Base-by-base conservation (phyloP, 148 eudicot genomes). In the Vaccinium myrtillus region DNA sequence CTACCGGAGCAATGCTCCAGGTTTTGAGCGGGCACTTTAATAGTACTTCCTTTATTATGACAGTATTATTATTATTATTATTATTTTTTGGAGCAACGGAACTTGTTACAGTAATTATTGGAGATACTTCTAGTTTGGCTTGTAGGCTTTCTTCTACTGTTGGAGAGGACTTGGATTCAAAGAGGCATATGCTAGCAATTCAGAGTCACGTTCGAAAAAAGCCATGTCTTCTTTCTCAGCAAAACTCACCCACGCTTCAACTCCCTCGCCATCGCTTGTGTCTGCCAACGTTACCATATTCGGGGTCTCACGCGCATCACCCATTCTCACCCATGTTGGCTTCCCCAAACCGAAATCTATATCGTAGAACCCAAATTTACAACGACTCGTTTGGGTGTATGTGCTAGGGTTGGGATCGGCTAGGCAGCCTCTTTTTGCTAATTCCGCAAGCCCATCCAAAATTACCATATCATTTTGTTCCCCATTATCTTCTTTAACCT, bases 271-370 rank as follows among this genome's bases (percentile, higher is more conserved):
- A 5, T 80, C 49, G 8, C 48, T 80, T 6, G 69, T 39, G 12
- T 80, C 82, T n/a, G 32, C 39, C 70, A 80, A 18, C 51, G n/a
- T 12, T 9, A 14, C 19, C 1, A 18, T 0, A 15, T 80, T 80
- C 50, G 70, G 51, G 43, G 9, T 12, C 2, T 9, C 12, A 10
- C 1, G 27, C 25, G 8, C 49, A 39, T 46, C 54, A 10, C n/a
- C 36, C 14, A 78, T 2, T 12, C 4, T 25, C 14, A 13, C 81
- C 81, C 81, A 78, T 6, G 23, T 12, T 11, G 82, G 69, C 50
- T 32, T 56, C 27, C 71, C 82, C 82, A 53, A 80, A 46, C 82
- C 82, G 12, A 58, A 80, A 39, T 80, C 82, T 0, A 49, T 49
- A 7, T 59, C 82, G 30, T 80, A 80, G 0, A 27, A 6, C 16